phyloP scores from a whole-genome alignment of 202 grass and related monocot genomes.

The Setaria viridis region DNA sequence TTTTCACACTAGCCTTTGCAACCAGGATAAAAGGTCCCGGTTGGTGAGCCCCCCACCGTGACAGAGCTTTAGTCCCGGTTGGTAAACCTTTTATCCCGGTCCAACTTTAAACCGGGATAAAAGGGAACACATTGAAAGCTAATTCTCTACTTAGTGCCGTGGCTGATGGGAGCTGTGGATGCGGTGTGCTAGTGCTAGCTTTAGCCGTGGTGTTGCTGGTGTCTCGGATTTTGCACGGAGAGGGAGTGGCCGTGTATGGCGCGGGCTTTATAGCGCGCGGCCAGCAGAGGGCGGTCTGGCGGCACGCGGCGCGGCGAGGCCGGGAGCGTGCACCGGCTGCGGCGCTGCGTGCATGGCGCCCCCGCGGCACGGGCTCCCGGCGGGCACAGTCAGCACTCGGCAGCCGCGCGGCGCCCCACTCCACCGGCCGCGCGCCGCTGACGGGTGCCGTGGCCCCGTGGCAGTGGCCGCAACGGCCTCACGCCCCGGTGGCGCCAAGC shows the following conservation, averaged over 20 bases:
- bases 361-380: slow-evolving; percentile 16
- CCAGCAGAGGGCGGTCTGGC: slow-evolving; percentile 44
- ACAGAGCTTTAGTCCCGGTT: too few species aligned
- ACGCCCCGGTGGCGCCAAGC: neutral
- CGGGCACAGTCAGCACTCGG: slow-evolving; percentile 20
- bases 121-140: too few species aligned
- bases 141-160: neutral
- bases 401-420: neutral
- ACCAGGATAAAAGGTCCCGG: too few species aligned
- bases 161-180: slow-evolving; percentile 17
- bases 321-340: slow-evolving; percentile 40
- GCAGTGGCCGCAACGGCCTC: slow-evolving; percentile 20
- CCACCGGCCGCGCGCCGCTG: neutral
- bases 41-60: too few species aligned
- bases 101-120: too few species aligned
- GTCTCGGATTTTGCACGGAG: slow-evolving; percentile 42
- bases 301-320: slow-evolving; percentile 51
- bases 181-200: slow-evolving; percentile 16
- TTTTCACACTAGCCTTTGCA: too few species aligned
- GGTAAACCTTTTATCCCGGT: too few species aligned
- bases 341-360: slow-evolving; percentile 45
- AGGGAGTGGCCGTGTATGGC: slow-evolving; percentile 42
- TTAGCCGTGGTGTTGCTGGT: slow-evolving; percentile 8
- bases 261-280: slow-evolving; percentile 61
- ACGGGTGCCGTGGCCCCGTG: slow-evolving; percentile 3